Base-by-base conservation (phyloP, 257 asterid species). In the Solanum sparsipilum region DNA sequence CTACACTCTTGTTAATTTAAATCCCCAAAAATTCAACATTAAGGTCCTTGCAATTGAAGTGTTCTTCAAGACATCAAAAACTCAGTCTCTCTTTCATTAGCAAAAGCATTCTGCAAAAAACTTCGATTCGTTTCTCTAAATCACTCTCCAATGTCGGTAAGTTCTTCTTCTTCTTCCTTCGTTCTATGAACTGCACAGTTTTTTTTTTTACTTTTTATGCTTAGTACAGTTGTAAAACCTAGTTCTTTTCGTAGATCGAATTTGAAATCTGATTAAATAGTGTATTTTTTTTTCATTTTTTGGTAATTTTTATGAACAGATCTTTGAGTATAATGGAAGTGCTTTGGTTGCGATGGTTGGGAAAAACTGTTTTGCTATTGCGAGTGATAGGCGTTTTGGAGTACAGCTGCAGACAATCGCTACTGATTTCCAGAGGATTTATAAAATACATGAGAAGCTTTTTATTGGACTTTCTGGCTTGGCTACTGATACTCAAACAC, bases 341-440 rank as follows among this genome's bases (percentile, higher is more conserved):
- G 99, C 98, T 73, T 70, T 95, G 67, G 98, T 96, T 88, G 99
- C 98, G 11, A 95, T 95, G 99, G 98, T 96, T 72, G 98, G 98
- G 85, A 94, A 95, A 88, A 95, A 96, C 87, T 96, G 99, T 90
- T 96, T 96, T 27, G 98, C 99, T 18, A 97, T 96, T 85, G 98
- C 99, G 60, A 96, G 99, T 52, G 98, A 96, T 87, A 93, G 98
- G 86, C 87, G 98, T 36, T 92, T 96, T n/a, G 99, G 99, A 8
- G 98, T 95, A 46, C 98, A 95, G 94, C 93, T 96, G 84, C 98
- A 96, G 93, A 96, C 98, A 1, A 91, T 96, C 78, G 98, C 98
- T 83, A 95, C 98, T 21, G 98, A 95, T 90, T 96, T 96, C 41
- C 96, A 95, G 88, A 94, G 91, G 93, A 96, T 96, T 83, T 94